These are phyloP conservation scores for Thymus mandschuricus DNA, from an alignment of 257 asterid genomes.

Conservation along the genomic window DNA sequence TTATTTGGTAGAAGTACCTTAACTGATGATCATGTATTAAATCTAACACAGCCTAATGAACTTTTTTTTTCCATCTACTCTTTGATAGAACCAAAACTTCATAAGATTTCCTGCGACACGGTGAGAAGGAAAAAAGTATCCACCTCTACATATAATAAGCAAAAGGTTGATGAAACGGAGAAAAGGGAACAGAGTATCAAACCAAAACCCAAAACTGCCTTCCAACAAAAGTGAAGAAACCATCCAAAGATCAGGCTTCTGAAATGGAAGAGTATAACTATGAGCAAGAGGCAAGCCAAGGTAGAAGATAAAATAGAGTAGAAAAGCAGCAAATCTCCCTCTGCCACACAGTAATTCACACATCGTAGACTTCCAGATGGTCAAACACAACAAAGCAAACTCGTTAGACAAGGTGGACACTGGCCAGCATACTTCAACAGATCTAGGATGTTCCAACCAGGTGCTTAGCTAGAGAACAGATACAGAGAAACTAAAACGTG, in stretches of 20 bases:
- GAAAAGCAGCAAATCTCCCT: background rate
- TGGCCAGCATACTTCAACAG: background rate
- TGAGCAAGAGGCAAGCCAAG: background rate
- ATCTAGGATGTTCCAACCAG: background rate
- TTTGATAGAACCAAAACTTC: background rate
- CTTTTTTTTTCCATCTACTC: background rate
- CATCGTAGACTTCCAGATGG: background rate
- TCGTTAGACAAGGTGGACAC: background rate
- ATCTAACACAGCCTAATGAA: background rate
- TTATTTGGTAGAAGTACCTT: background rate
- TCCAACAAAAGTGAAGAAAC: background rate
- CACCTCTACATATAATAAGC: background rate
- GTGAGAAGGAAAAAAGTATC: background rate
- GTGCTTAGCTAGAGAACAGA: background rate
- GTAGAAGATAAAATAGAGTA: background rate
- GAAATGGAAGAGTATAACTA: background rate
- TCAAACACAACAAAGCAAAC: background rate
- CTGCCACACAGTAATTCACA: background rate
- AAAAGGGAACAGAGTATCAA: background rate
- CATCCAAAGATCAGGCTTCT: background rate
- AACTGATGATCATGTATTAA: background rate
- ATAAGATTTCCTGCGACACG: background rate
- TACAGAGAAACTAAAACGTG: background rate
- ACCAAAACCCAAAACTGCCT: conserved; percentile 9
- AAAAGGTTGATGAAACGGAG: background rate